Base-by-base conservation (phyloP, 257 asterid genomes). In the Ophiorrhiza pumila region DNA sequence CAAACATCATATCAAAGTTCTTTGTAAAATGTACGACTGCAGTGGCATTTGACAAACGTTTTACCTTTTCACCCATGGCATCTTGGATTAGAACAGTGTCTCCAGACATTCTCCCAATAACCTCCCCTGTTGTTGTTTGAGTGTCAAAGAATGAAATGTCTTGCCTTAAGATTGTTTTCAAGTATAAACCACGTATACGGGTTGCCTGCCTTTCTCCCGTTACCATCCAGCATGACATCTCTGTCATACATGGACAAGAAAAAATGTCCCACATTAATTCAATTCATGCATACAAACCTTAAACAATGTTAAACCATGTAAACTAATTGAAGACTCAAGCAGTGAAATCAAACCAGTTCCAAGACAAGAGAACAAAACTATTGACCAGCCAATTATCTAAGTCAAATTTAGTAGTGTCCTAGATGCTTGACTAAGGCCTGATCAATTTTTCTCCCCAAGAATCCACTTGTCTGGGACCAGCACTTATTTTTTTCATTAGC, bases 51-150 rank as follows among this genome's bases (percentile, higher is more conserved):
- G 34, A 52, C 25, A 39, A 42, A 56, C 49, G 39, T 9, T 68
- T 72, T 62, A 91, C 96, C 68, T 92, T 92, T 81, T 86, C 95
- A 0, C 96, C 93, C 90, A 92, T 87, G 65, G 97, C 96, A 29
- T 92, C 96, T 83, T 92, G 97, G 53, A 92, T 88, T 42, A 88
- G 85, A 60, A 82, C 71, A 47, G 80, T 75, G 39, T 88, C 87
- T 1, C 86, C 94, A 10, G 90, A 85, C 83, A 88, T 81, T 64
- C 78, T 85, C 69, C 80, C 85, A 1, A 86, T 77, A 49, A 84
- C 77, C 65, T 88, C 90, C 43, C 88, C 94, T 0, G 91, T 83
- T 25, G 85, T 56, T 32, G 88, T 59, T 73, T 86, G 69, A 43
- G 85, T 81, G 77, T 88, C 94, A 50, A 88, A 86, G 73, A 83